phyloP scores from a whole-genome alignment of 2,329 filamentous ascomycete genomes.

The Leptosphaerulina australis region DNA sequence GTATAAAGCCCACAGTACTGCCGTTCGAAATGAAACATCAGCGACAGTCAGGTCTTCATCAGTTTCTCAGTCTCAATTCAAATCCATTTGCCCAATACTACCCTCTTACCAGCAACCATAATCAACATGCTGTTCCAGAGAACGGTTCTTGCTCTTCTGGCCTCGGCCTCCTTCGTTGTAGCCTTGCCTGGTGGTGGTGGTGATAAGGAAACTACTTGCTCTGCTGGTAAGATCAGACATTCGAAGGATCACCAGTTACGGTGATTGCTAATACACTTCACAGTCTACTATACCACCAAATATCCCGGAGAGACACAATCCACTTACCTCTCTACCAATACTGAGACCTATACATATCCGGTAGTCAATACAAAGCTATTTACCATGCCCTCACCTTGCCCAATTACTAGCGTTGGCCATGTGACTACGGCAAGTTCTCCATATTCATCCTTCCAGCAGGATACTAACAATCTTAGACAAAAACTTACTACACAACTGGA shows the following conservation, averaged over 20 bases:
- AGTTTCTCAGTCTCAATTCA: not conserved
- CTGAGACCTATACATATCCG: slow-evolving; percentile 24
- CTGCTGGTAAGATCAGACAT: slow-evolving; percentile 19
- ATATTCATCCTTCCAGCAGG: too few relatives aligned
- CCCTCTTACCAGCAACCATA: slow-evolving; percentile 2
- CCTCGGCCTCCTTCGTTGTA: slow-evolving; percentile 22
- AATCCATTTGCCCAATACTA: slow-evolving; percentile 6
- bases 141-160: slow-evolving; percentile 23
- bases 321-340: slow-evolving; percentile 28
- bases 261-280: not conserved
- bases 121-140: slow-evolving; percentile 29
- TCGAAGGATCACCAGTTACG: too few relatives aligned
- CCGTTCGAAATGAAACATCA: not conserved
- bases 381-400: slow-evolving; percentile 19
- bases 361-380: slow-evolving; percentile 14
- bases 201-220: slow-evolving; percentile 25
- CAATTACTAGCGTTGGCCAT: slow-evolving; percentile 20
- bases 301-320: slow-evolving; percentile 10
- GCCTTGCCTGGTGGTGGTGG: slow-evolving; percentile 22
- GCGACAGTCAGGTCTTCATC: not conserved
- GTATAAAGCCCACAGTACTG: slow-evolving; percentile 1
- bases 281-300: slow-evolving; percentile 26
- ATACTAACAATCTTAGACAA: not conserved
- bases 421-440: slow-evolving; percentile 12
- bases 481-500: not conserved